Evolutionary conservation across 176 grass and related monocot genomes (phyloP), one percentile per base, ranked within the genome.

Genomic region (maize (Zea mays)): DNA sequence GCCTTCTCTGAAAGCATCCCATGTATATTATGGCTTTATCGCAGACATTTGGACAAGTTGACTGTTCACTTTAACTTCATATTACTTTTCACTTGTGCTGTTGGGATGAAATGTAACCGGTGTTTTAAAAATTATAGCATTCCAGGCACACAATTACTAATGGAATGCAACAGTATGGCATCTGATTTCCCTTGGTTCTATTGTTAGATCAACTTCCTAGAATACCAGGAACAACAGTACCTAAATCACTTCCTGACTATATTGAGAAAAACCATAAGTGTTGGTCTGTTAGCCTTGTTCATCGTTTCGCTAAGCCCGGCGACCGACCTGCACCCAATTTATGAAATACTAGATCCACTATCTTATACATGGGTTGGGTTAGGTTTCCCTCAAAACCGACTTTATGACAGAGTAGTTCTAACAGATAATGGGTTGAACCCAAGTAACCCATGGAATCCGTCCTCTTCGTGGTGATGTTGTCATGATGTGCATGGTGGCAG

Each of bases 401-500:
- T 52, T 52, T 54, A 50, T 50, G 47, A 50, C 7, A 50, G 47
- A 50, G 47, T 14, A 50, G 47, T 13, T 50, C 14, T 54, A 17
- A 52, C 15, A 5, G 0, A 2, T 54, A 14, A 54, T 1, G 5
- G 50, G 50, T 54, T 54, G 50, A 54, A 17, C 50, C 47, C 47
- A 14, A 50, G 47, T 50, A 50, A 50, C 47, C 50, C 50, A 17
- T 54, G 50, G 50, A 54, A 54, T 5, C 15, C 15, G 0, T 16
- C 50, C 50, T 54, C 0, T 54, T 17, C 0, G 2, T 54, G 50
- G 15, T 54, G 68, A 90, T 88, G 44, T 62, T 88, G 45, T 75
- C 65, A 62, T 94, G 85, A 97, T 90, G 3, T 88, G 76, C 86
- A 97, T 89, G 48, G 80, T 91, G 9, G 80, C 34, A 2, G 87